These are phyloP conservation scores for Ilex aquifolium DNA, from an alignment of 257 asterid species.

Conservation along the genomic window DNA sequence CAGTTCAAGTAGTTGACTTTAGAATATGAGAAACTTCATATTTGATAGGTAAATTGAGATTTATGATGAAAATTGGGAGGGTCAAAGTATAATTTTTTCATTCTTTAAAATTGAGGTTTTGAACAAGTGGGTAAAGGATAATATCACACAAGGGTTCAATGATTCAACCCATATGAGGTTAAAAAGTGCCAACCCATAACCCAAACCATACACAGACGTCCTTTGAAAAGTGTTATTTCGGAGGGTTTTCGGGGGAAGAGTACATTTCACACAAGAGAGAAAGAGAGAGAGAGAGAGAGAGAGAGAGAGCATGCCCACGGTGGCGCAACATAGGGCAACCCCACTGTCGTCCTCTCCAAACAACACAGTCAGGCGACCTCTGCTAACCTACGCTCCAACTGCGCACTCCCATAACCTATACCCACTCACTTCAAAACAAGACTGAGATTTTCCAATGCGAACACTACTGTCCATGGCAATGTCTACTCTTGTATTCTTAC, in stretches of 20 bases:
- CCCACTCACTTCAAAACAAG: neutral
- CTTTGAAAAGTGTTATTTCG: conserved; percentile 27
- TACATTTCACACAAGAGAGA: conserved; percentile 2
- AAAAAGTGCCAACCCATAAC: conserved; percentile 28
- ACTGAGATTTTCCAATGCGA: neutral
- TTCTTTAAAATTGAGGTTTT: too few relatives aligned
- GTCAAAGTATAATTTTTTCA: too few relatives aligned
- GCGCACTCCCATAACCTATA: neutral
- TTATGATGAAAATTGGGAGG: too few relatives aligned
- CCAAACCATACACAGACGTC: conserved; percentile 4
- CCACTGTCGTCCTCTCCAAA: neutral
- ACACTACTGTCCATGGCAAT: conserved; percentile 10
- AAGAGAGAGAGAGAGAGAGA: conserved; percentile 6
- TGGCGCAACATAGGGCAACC: conserved; percentile 23
- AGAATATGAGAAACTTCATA: too few relatives aligned
- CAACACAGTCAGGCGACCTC: conserved; percentile 2
- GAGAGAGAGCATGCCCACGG: conserved; percentile 8
- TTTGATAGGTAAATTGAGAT: too few relatives aligned
- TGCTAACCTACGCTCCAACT: conserved; percentile 6
- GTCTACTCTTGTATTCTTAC: conserved; percentile 13
- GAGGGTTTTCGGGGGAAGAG: neutral
- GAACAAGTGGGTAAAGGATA: too few relatives aligned
- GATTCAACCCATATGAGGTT: conserved; percentile 34
- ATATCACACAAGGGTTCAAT: conserved; percentile 10
- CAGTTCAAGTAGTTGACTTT: too few relatives aligned